phyloP scores from a whole-genome alignment of 2,329 filamentous ascomycete genomes.

The Sarocladium brachiariae region DNA sequence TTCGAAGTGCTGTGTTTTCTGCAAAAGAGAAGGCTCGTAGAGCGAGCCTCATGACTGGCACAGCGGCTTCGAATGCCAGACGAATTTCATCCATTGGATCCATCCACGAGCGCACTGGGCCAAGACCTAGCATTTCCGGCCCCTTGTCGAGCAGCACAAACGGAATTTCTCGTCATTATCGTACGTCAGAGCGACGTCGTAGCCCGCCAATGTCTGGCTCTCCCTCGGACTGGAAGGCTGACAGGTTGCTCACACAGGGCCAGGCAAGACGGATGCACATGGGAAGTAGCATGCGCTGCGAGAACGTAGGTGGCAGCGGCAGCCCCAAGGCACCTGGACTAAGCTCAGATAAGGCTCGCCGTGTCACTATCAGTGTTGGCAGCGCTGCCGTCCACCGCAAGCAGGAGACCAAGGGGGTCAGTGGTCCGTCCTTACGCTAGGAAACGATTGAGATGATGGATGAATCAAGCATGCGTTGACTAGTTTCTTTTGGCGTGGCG shows the following conservation, averaged over 20 bases:
- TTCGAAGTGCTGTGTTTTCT: conserved; percentile 46
- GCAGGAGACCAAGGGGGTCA: conserved; percentile 23
- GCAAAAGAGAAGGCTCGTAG: conserved; percentile 40
- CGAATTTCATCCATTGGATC: conserved; percentile 41
- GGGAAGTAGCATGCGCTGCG: conserved; percentile 32
- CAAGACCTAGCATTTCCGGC: conserved; percentile 32
- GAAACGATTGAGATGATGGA: neutral
- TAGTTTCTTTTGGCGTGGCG: neutral
- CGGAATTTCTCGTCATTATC: conserved; percentile 48
- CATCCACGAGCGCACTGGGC: conserved; percentile 20
- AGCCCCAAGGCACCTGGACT: conserved; percentile 12
- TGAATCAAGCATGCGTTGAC: conserved; percentile 6
- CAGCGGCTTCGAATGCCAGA: conserved; percentile 29
- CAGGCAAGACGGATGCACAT: conserved; percentile 54
- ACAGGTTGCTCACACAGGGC: conserved; percentile 41
- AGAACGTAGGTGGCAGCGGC: conserved; percentile 15
- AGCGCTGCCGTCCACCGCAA: conserved; percentile 20
- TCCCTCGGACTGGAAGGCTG: conserved; percentile 32
- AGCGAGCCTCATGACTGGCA: conserved; percentile 30
- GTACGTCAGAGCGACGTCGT: conserved; percentile 43
- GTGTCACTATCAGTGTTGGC: conserved; percentile 31
- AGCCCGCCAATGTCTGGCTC: conserved; percentile 49
- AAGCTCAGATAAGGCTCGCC: conserved; percentile 22
- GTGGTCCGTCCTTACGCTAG: conserved; percentile 21
- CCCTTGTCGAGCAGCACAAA: conserved; percentile 43